Evolutionary conservation across 805 yeast species (phyloP).

Genomic region (Metschnikowia gruessii): DNA sequence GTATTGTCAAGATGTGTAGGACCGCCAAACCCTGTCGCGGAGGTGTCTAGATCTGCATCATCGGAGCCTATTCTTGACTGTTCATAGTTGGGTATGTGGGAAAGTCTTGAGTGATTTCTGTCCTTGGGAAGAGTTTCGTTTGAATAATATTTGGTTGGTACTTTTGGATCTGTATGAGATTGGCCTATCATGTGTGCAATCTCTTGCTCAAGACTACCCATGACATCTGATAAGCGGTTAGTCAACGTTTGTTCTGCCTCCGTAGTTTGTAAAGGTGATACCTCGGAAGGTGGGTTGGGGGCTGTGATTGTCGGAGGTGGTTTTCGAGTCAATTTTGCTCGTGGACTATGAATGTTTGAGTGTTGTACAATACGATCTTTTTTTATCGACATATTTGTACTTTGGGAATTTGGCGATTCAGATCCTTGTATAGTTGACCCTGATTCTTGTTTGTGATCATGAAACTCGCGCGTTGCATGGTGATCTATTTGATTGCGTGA

Average conservation of each 20-base stretch:
- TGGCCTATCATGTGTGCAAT: not conserved
- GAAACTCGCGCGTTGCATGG: not conserved
- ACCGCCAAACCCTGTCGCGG: no score
- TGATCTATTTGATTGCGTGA: not conserved
- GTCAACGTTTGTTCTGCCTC: not conserved
- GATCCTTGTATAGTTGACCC: not conserved
- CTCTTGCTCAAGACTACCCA: slow-evolving; percentile 4
- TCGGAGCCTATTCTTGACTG: not conserved
- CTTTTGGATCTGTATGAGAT: not conserved
- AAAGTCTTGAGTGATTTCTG: not conserved
- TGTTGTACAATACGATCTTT: not conserved
- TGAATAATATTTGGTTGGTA: no score
- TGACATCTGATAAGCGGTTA: slow-evolving; percentile 1
- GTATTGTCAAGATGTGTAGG: no score
- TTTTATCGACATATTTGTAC: not conserved
- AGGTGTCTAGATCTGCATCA: no score
- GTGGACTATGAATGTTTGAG: not conserved
- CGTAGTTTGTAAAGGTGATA: not conserved
- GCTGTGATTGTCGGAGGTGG: not conserved
- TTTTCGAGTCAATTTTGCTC: slow-evolving; percentile 1
- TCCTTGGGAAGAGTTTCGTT: not conserved
- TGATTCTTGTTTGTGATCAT: not conserved
- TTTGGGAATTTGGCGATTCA: not conserved
- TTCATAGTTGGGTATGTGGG: not conserved
- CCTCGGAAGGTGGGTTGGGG: not conserved